phyloP scores from a whole-genome alignment of 1,284 basidiomycete genomes.

The Microbotryum lychnidis-dioicae region DNA sequence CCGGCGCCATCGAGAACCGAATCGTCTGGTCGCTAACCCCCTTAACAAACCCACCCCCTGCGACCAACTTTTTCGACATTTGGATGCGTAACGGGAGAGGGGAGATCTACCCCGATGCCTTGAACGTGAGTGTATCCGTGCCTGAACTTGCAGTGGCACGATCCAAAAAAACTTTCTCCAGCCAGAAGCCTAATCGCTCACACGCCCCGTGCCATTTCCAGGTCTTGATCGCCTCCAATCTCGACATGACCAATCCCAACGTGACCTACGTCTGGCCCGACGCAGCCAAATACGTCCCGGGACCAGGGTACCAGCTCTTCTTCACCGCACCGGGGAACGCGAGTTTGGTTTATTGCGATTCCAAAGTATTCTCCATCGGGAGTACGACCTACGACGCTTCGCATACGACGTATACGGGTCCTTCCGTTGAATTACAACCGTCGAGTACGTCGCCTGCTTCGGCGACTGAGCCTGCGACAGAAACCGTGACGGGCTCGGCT shows the following conservation, averaged over 20 bases:
- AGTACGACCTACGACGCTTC: not conserved
- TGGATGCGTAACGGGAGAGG: slow-evolving; percentile 40
- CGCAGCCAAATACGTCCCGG: not conserved
- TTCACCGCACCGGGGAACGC: slow-evolving; percentile 18
- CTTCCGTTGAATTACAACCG: no score
- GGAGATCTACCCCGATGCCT: slow-evolving; percentile 39
- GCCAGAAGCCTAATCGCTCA: no score
- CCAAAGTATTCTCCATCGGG: slow-evolving; percentile 16
- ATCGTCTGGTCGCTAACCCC: no score
- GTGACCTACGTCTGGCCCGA: not conserved
- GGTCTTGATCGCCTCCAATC: not conserved
- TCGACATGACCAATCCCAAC: not conserved
- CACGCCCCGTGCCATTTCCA: no score
- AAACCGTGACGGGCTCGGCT: no score
- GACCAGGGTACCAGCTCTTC: slow-evolving; percentile 18
- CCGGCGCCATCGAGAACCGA: no score
- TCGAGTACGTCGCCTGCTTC: no score
- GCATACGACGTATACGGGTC: no score
- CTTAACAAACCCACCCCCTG: not conserved
- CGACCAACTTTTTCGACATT: slow-evolving; percentile 10
- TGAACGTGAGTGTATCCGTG: slow-evolving; percentile 1
- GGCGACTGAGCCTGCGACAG: no score
- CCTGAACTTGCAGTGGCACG: not conserved
- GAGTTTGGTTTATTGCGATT: slow-evolving; percentile 13
- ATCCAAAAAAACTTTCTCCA: not conserved